Evolutionary conservation across 1,284 basidiomycete genomes (phyloP), one percentile per base, ranked within the genome.

Genomic region (Termitomyces sp.): DNA sequence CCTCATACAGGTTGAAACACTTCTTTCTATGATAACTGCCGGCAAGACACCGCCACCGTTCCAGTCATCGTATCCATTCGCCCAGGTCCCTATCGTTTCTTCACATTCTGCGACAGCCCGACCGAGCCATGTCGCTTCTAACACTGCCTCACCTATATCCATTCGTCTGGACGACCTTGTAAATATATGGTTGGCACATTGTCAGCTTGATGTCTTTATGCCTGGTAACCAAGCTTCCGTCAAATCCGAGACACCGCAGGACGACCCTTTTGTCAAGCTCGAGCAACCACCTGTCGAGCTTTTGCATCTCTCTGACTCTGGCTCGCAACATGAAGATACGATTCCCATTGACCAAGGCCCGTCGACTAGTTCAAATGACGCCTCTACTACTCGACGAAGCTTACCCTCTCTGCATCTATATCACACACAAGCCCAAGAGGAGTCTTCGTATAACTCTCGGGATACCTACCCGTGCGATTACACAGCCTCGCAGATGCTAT

Each of bases 121-220:
- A 65, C 62, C 50, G 60, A 69, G 55, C 61, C 62, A 38, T 62
- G 61, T 58, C 66, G 60, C 61, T 68, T 61, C 48, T 58, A 74
- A 50, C 64, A 71, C 73, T 9, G 72, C 75, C n/a, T 77, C 79
- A 10, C 79, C 79, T 12, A 70, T 86, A 41, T 72, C 82, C 31
- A 73, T 84, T 52, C 75, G 77, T 0, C 66, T 82, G 8, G 76
- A 84, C 52, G 83, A 84, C 59, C 72, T 85, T 36, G 70, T 77
- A 5, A 69, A 76, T 47, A 75, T 84, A 38, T 88, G 84, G 82
- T 73, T 86, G 34, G 44, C 58, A 33, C 49, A 52, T 60, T 55
- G 54, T 55, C 47, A 59, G 48, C 58, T 60, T 33, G 56, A 62
- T 39, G 42, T 52, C 36, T 58, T 45, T 59, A 52, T 26, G 55